Base-by-base conservation (phyloP, 106 monocot genomes). In the Platanthera guangdongensis region DNA sequence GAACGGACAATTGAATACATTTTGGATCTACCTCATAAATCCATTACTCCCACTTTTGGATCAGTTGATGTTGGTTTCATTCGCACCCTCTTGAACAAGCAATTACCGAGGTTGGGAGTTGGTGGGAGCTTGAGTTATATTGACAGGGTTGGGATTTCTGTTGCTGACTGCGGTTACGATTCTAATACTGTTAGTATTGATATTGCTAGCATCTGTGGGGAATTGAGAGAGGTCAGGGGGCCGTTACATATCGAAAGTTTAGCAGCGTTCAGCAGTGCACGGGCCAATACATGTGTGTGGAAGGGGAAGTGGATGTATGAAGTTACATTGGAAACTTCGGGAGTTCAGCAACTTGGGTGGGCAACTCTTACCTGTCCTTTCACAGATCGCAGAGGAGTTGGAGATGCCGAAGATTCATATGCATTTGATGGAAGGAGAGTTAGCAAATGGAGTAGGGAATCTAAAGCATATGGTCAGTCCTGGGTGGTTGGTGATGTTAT, bases 221-320 rank as follows among this genome's bases (percentile, higher is more conserved):
- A 89, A 14, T 75, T 99, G 50, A 89, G 75, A 75, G 73, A 80
- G 15, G 25, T 86, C 14, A 72, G 80, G 47, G 78, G 91, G 48
- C 86, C 91, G n/a, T 79, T 90, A 39, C 78, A 90, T 19, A 68
- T 99, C 1, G 94, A 99, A 57, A 94, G 97, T 79, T 80, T 83
- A 55, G 78, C 91, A 30, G 82, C 85, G 49, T 99, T 99, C 67
- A 99, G 93, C 59, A 99, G 97, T 79, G 94, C 82, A 6, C 73
- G 97, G 50, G 91, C 89, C 14, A 93, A 92, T 79, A 80, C 89
- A 0, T 90, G 85, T 52, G 80, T 90, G 67, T 88, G 87, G 83
- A 94, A 79, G 68, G 97, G 97, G 18, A 94, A 92, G 60, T 99
- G 97, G 97, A 99, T 99, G 97, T 99, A 94, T 78, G 97, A 99